These are phyloP conservation scores for Haberlea rhodopensis DNA, from an alignment of 257 asterid genomes.

Conservation along the genomic window DNA sequence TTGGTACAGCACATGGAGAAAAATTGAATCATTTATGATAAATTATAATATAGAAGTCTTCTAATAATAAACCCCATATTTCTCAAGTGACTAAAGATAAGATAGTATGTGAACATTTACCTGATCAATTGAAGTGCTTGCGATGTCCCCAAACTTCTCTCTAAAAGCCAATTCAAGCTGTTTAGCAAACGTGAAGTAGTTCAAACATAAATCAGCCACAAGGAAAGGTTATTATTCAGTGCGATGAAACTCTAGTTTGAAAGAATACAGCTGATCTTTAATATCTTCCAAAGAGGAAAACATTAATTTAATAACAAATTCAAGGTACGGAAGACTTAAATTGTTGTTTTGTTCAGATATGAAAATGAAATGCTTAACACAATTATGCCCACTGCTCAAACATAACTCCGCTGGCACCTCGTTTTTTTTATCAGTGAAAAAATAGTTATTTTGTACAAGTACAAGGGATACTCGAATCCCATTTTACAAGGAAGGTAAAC, in stretches of 20 bases:
- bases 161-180: conserved; percentile 91
- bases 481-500: no score
- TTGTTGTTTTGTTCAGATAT: background rate
- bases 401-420: background rate
- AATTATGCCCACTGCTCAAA: background rate
- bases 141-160: conserved; percentile 60
- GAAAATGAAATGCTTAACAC: background rate
- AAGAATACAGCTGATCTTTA: conserved; percentile 14
- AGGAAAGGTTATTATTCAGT: conserved; percentile 21
- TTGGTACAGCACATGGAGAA: conserved; percentile 8
- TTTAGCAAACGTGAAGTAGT: conserved; percentile 29
- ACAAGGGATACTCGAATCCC: no score
- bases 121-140: conserved; percentile 69
- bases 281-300: conserved; percentile 14
- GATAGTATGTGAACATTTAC: conserved; percentile 35
- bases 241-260: conserved; percentile 15
- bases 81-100: conserved; percentile 4
- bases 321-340: background rate
- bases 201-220: conserved; percentile 30
- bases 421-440: no score
- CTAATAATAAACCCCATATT: background rate
- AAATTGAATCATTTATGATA: background rate
- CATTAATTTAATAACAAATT: background rate
- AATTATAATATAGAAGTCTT: conserved; percentile 8
- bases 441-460: no score